Percentiles rank a stretch among this genome's conserved stretches.
These are phyloP conservation scores for Flaveria sonorensis DNA, from an alignment of 129 eudicot species.

Conservation along the genomic window DNA sequence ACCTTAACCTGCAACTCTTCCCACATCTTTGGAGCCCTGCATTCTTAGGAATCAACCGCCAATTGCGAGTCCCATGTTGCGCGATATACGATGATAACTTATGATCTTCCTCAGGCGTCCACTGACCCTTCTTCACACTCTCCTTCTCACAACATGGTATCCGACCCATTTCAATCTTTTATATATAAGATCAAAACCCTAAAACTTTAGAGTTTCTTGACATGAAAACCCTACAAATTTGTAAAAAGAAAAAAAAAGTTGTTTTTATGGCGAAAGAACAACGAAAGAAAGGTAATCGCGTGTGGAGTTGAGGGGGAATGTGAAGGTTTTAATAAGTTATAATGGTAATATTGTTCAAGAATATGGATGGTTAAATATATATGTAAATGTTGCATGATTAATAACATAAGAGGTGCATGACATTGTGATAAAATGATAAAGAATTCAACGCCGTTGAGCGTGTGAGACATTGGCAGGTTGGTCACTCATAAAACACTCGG, in stretches of 20 bases:
- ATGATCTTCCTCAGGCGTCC: conserved; percentile 91
- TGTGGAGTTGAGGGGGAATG: conserved; percentile 5
- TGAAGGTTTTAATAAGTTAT: conserved; percentile 13
- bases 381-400: conserved; percentile 25
- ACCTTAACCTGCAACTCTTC: conserved; percentile 54
- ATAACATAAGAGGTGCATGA: conserved; percentile 78
- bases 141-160: conserved; percentile 91
- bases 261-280: not conserved
- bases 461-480: conserved; percentile 92
- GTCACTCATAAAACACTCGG: conserved; percentile 86
- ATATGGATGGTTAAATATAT: conserved; percentile 37
- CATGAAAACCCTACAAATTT: conserved; percentile 4
- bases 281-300: not conserved
- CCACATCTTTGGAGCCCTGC: conserved; percentile 68
- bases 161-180: conserved; percentile 57
- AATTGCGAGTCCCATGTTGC: conserved; percentile 81
- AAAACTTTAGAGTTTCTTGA: not conserved
- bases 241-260: not conserved
- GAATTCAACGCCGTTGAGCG: conserved; percentile 96
- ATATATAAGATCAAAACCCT: not conserved
- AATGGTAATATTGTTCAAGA: conserved; percentile 25
- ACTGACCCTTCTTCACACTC: conserved; percentile 78
- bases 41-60: conserved; percentile 87
- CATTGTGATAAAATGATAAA: conserved; percentile 49
- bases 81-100: conserved; percentile 86